A percentile compares a stretch with the other conserved stretches of the same genome.
Evolutionary conservation across 768 basidiomycete genomes (phyloP).

Genomic region (Paxillus rubicundulus): DNA sequence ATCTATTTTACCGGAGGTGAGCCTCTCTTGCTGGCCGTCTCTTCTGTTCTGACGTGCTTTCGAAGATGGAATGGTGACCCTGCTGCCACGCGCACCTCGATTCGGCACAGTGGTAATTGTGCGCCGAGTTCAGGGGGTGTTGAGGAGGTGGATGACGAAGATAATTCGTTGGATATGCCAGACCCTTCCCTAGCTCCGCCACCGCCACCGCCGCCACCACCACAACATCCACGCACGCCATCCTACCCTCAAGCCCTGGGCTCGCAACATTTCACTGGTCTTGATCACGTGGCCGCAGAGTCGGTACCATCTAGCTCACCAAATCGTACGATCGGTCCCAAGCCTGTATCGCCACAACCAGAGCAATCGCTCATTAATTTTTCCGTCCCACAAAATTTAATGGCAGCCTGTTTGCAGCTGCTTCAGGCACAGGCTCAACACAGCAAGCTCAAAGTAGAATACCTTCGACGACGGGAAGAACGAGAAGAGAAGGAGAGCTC

Average conservation of each 20-base stretch:
- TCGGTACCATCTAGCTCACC: slow-evolving; percentile 19
- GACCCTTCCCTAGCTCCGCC: slow-evolving; percentile 30
- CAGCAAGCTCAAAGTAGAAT: slow-evolving; percentile 67
- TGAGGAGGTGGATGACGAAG: slow-evolving; percentile 54
- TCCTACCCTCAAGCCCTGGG: slow-evolving; percentile 20
- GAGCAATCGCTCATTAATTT: slow-evolving; percentile 49
- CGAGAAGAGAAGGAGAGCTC: slow-evolving; percentile 61
- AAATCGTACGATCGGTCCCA: slow-evolving; percentile 10
- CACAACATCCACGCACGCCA: slow-evolving; percentile 20
- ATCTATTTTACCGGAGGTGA: slow-evolving; percentile 66
- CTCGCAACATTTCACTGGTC: slow-evolving; percentile 8
- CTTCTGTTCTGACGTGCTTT: background rate
- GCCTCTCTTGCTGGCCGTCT: slow-evolving; percentile 5
- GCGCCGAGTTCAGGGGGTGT: slow-evolving; percentile 33
- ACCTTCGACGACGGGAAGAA: slow-evolving; percentile 63
- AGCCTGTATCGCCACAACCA: slow-evolving; percentile 15
- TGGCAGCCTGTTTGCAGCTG: slow-evolving; percentile 55
- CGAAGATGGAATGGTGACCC: slow-evolving; percentile 67
- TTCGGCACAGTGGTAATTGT: slow-evolving; percentile 35
- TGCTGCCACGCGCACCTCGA: slow-evolving; percentile 49
- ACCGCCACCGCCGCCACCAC: slow-evolving; percentile 28
- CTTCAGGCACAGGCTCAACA: slow-evolving; percentile 68
- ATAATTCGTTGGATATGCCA: slow-evolving; percentile 43
- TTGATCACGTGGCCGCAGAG: slow-evolving; percentile 20
- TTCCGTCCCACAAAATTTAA: slow-evolving; percentile 54